Percentiles rank a stretch among this genome's conserved stretches.
These are phyloP conservation scores for Jaltomata sinuosa DNA, from an alignment of 257 asterid genomes.

Conservation along the genomic window DNA sequence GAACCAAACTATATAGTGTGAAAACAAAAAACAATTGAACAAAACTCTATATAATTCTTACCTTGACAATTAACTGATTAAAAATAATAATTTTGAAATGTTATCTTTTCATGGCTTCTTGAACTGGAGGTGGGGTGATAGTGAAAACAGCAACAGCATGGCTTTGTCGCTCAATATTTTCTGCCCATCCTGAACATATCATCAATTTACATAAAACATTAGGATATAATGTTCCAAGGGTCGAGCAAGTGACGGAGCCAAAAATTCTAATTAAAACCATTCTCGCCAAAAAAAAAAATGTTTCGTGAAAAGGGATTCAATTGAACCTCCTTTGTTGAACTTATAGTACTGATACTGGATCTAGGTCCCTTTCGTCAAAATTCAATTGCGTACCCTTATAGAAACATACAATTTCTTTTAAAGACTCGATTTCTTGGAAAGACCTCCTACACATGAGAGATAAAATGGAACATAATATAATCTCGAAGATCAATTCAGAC, in stretches of 20 bases:
- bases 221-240: background rate
- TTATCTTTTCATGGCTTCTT: slow-evolving; percentile 13
- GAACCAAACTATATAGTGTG: background rate
- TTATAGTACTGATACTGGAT: background rate
- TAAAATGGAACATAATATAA: no score
- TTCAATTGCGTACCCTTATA: no score
- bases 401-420: no score
- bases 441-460: no score
- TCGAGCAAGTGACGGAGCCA: background rate
- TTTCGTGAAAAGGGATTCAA: background rate
- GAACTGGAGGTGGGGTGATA: slow-evolving; percentile 15
- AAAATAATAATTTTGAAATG: background rate
- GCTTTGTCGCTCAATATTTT: slow-evolving; percentile 22
- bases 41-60: background rate
- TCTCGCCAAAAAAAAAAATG: background rate
- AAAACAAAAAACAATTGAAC: background rate
- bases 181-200: slow-evolving; percentile 13
- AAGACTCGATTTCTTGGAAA: no score
- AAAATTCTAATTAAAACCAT: background rate
- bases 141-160: slow-evolving; percentile 18
- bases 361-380: background rate
- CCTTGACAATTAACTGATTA: background rate
- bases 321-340: background rate
- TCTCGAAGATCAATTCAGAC: no score
- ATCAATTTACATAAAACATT: background rate